Evolutionary conservation across 495 filamentous ascomycete genomes (phyloP).

Genomic region (Peziza echinospora): DNA sequence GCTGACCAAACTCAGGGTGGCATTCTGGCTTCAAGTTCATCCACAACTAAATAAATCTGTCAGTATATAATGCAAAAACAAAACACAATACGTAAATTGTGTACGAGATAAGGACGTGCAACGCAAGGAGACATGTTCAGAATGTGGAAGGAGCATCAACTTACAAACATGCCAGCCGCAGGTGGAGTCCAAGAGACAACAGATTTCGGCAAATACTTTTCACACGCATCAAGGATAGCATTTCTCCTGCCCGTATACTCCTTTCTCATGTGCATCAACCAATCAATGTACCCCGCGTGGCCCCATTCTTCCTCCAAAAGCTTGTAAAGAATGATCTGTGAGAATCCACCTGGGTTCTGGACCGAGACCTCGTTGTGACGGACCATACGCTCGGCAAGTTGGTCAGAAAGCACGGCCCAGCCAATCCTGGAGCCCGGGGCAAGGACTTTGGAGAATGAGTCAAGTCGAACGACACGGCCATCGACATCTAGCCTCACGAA

Average conservation of each 20-base stretch:
- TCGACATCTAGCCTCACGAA: conserved; percentile 45
- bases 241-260: conserved; percentile 65
- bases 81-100: no score
- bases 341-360: conserved; percentile 65
- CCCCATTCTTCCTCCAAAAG: conserved; percentile 88
- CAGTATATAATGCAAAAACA: no score
- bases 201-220: conserved; percentile 51
- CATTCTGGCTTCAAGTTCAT: no score
- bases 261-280: conserved; percentile 66
- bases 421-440: conserved; percentile 55
- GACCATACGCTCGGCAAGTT: conserved; percentile 59
- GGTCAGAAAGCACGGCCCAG: conserved; percentile 62
- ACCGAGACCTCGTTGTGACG: conserved; percentile 56
- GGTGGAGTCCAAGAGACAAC: conserved; percentile 69
- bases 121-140: no score
- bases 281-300: conserved; percentile 72
- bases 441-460: conserved; percentile 67
- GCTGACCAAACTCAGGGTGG: conserved; percentile 43
- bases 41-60: no score
- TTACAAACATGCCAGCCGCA: conserved; percentile 75
- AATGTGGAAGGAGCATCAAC: no score
- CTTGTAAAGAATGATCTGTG: conserved; percentile 67
- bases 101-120: no score
- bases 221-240: conserved; percentile 59
- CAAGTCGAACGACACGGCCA: conserved; percentile 47